Evolutionary conservation across 2,329 filamentous ascomycete genomes (phyloP).

Genomic region (Colletotrichum karsti): DNA sequence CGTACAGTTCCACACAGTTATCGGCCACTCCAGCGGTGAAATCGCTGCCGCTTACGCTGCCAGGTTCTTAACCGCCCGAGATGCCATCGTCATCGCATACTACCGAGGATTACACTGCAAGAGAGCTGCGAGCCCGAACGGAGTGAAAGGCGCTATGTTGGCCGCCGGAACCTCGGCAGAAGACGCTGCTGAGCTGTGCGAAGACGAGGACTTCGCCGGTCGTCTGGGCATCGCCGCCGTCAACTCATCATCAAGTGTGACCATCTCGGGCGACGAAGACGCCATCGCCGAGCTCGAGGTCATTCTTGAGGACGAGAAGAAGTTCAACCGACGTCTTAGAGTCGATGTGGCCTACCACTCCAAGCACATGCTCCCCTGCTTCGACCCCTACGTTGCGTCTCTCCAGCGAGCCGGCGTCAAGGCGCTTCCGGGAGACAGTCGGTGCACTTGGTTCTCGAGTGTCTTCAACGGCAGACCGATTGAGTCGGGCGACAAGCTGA

Average conservation of each 20-base stretch:
- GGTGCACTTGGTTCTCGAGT: background rate
- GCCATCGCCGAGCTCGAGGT: conserved; percentile 34
- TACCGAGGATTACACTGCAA: conserved; percentile 27
- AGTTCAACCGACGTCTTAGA: conserved; percentile 32
- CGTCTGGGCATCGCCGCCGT: conserved; percentile 33
- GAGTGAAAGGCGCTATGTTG: conserved; percentile 34
- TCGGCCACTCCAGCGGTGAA: conserved; percentile 60
- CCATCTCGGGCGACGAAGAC: conserved; percentile 37
- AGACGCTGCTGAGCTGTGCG: conserved; percentile 27
- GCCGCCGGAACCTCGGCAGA: conserved; percentile 31
- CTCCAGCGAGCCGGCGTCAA: background rate
- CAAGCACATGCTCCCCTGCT: conserved; percentile 33
- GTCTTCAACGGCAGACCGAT: conserved; percentile 1
- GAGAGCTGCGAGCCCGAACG: background rate
- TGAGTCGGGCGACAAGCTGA: conserved; percentile 40
- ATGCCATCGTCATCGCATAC: conserved; percentile 37
- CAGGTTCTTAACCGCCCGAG: conserved; percentile 42
- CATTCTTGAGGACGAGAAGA: conserved; percentile 28
- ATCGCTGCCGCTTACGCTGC: conserved; percentile 60
- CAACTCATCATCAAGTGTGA: conserved; percentile 34
- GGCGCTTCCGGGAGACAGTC: conserved; percentile 34
- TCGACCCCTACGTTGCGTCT: background rate
- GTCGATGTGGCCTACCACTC: conserved; percentile 42
- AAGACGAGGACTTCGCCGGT: conserved; percentile 21
- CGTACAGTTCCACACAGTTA: conserved; percentile 44